Conservation (phyloP, 345 rosid genomes). For the Eucalyptus camaldulensis region DNA sequence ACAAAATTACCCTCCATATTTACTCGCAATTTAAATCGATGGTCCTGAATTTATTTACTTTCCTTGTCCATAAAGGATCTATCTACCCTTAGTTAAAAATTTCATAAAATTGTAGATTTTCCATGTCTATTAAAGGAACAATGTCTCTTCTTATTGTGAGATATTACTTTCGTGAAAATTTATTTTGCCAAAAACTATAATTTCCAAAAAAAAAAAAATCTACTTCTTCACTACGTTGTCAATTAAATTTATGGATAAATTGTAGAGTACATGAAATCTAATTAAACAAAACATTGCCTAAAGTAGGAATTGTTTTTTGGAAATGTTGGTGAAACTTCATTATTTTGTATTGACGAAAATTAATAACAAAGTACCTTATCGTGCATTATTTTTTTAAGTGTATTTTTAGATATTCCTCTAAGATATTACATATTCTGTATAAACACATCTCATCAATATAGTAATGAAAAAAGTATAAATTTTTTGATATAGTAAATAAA, state of each 20-base stretch:
- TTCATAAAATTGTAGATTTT: background rate
- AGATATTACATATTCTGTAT: rapidly evolving
- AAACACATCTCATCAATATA: background rate
- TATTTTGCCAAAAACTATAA: background rate
- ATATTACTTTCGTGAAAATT: background rate
- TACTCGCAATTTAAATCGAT: background rate
- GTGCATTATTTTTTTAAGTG: rapidly evolving
- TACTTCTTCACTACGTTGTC: rapidly evolving
- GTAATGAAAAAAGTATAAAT: too few relatives aligned
- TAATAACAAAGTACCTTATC: too few relatives aligned
- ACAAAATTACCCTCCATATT: background rate
- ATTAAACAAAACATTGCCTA: too few relatives aligned
- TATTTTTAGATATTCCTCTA: background rate
- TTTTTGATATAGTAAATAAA: background rate
- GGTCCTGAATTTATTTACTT: rapidly evolving
- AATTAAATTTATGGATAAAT: background rate
- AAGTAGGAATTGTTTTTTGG: background rate
- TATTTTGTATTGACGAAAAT: too few relatives aligned
- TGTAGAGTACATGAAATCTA: background rate
- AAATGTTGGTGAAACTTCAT: background rate
- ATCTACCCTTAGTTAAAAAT: background rate
- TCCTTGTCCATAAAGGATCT: background rate
- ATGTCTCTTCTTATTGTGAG: background rate
- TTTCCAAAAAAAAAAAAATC: too few relatives aligned
- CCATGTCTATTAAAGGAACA: background rate